Conservation (phyloP, 805 yeast species). For the Yarrowia hollandica region DNA sequence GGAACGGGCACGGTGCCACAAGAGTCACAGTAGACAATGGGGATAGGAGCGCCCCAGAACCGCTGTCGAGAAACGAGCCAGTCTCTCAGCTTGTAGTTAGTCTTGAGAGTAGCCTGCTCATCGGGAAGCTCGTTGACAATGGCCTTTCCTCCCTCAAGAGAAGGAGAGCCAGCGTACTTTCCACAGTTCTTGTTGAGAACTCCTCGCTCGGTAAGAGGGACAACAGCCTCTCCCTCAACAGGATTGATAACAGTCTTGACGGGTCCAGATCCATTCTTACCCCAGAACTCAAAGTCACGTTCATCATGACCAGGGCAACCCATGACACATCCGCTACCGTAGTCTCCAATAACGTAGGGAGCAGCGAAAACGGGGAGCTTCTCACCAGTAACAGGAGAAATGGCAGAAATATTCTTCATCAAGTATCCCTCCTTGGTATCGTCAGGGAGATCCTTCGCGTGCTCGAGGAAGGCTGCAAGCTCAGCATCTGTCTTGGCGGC, state of each 20-base stretch:
- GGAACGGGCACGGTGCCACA: slow-evolving; percentile 97
- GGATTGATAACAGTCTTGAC: slow-evolving; percentile 49
- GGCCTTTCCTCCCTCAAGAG: slow-evolving; percentile 52
- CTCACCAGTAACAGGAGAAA: slow-evolving; percentile 56
- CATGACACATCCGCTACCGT: slow-evolving; percentile 96
- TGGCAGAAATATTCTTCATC: slow-evolving; percentile 45
- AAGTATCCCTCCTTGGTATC: slow-evolving; percentile 63
- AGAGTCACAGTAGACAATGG: slow-evolving; percentile 78
- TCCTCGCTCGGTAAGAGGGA: slow-evolving; percentile 49
- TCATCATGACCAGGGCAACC: slow-evolving; percentile 95
- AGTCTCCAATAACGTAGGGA: slow-evolving; percentile 79
- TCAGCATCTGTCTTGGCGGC: slow-evolving; percentile 44
- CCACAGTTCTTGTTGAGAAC: slow-evolving; percentile 51
- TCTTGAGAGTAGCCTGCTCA: slow-evolving; percentile 30
- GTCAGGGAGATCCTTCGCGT: slow-evolving; percentile 43
- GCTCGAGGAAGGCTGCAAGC: slow-evolving; percentile 51
- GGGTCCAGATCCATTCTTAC: slow-evolving; percentile 51
- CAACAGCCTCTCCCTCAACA: slow-evolving; percentile 9
- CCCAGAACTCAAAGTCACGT: slow-evolving; percentile 84
- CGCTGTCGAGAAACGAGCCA: slow-evolving; percentile 95
- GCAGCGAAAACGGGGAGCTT: slow-evolving; percentile 80
- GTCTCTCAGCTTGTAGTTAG: slow-evolving; percentile 63
- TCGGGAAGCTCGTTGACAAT: slow-evolving; percentile 48
- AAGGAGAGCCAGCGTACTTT: slow-evolving; percentile 51
- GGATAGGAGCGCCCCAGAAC: slow-evolving; percentile 99